phyloP scores from a whole-genome alignment of 1,284 basidiomycete genomes.

The Pseudozyma tsukubaensis region DNA sequence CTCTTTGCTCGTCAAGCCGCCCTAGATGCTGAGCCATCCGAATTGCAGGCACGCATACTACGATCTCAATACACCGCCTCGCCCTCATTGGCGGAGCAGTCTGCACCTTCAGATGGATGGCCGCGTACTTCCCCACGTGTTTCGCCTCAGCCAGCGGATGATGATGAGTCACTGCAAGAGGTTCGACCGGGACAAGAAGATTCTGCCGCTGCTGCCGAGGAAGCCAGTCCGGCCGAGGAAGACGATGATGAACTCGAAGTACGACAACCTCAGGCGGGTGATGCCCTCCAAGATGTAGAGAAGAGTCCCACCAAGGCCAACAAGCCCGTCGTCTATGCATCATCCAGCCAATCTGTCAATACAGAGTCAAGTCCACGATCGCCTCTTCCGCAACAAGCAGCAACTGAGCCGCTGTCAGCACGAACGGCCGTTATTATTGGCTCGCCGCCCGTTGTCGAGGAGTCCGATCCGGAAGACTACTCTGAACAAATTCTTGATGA shows the following conservation, averaged over 20 bases:
- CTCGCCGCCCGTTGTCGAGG: conserved; percentile 25
- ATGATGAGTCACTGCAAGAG: background rate
- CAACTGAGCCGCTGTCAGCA: conserved; percentile 1
- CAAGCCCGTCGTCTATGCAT: conserved; percentile 6
- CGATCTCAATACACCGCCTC: conserved; percentile 35
- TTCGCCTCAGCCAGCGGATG: background rate
- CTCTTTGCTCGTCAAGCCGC: conserved; percentile 16
- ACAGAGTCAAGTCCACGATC: background rate
- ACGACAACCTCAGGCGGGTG: conserved; percentile 27
- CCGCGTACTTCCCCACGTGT: conserved; percentile 13
- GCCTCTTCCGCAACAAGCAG: background rate
- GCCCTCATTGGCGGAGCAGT: conserved; percentile 25
- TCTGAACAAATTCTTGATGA: conserved; percentile 12
- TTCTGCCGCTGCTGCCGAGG: background rate
- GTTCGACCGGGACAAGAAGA: background rate
- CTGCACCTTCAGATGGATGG: conserved; percentile 36
- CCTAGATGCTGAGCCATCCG: conserved; percentile 26
- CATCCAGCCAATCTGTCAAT: conserved; percentile 3
- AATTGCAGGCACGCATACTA: conserved; percentile 35
- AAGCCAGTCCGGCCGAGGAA: conserved; percentile 9
- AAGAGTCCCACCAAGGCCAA: conserved; percentile 22
- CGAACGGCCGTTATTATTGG: background rate
- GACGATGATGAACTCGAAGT: conserved; percentile 30
- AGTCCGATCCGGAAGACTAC: conserved; percentile 36
- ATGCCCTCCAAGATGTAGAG: conserved; percentile 11